Evolutionary conservation across 2,329 filamentous ascomycete species (phyloP), one percentile per base, ranked within the genome.

Genomic region (Lecanicillium sp.): DNA sequence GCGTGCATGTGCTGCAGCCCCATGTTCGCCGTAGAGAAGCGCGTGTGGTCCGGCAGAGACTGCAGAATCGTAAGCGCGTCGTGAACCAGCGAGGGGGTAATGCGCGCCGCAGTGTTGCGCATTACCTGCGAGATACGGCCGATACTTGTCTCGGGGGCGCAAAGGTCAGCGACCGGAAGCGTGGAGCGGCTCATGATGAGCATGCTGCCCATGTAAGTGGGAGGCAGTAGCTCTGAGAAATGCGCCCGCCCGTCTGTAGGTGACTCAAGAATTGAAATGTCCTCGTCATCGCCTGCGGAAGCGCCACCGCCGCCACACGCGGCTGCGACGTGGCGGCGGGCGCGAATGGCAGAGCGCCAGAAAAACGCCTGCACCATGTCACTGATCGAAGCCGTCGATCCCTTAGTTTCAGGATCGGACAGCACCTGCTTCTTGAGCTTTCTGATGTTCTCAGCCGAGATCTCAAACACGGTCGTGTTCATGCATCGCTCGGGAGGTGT

Each of bases 361-460:
- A 68, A 61, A 41, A 69, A 65, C 0, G 67, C 67, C 50, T 69
- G 64, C 2, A 69, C 53, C 8, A 68, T 65, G 36, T 70, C 67
- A 48, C 60, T 68, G 20, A 65, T 53, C 0, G 66, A 68, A 0
- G 50, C 49, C 12, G 59, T 51, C 6, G 53, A 46, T 0, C 56
- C 56, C 19, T 62, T 60, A 2, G 58, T 53, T 12, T 56, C 52
- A 0, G 55, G 52, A 30, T 63, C 58, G 0, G 51, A 50, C 0
- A 58, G 11, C 0, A 64, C 59, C 2, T 66, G 56, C 10, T 60
- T 50, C 45, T 66, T 63, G 27, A 68, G 49, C 17, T 49, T 52
- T 11, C 56, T 45, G n/a, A 60, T 19, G 1, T 60, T 66, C 3
- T 63, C 59, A 7, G 55, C 46, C 5, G 59, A 44, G n/a, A 68